A percentile compares a stretch with the other conserved stretches of the same genome.
Evolutionary conservation across 352 stramenopile species (phyloP).

Genomic region (Globisporangium canariense): DNA sequence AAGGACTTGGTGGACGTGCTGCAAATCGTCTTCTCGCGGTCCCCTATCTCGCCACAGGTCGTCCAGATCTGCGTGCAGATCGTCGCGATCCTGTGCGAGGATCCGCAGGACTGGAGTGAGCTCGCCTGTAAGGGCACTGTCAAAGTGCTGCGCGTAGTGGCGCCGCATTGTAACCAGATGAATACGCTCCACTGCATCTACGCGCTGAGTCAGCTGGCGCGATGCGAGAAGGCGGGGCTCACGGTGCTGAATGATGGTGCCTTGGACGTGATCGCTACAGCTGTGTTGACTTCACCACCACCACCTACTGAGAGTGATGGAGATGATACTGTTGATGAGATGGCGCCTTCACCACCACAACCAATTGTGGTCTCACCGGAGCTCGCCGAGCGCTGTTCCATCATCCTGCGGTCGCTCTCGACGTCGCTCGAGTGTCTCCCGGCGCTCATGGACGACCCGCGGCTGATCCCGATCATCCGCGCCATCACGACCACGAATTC

Average conservation of each 20-base stretch:
- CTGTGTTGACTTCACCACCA: conserved; percentile 12
- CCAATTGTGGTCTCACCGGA: conserved; percentile 6
- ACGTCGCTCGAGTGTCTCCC: conserved; percentile 42
- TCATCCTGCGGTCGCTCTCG: conserved; percentile 70
- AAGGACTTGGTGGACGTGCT: conserved; percentile 51
- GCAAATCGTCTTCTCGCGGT: conserved; percentile 34
- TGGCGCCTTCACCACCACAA: neutral
- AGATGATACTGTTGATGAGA: neutral
- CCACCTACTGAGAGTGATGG: neutral
- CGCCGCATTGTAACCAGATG: conserved; percentile 21
- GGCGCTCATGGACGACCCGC: conserved; percentile 45
- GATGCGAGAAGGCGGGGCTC: conserved; percentile 36
- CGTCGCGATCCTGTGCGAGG: conserved; percentile 66
- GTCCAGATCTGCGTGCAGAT: conserved; percentile 65
- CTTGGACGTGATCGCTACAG: conserved; percentile 51
- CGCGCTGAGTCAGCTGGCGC: conserved; percentile 62
- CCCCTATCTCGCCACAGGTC: conserved; percentile 26
- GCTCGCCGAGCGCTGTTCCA: conserved; percentile 56
- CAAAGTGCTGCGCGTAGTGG: conserved; percentile 46
- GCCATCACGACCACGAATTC: conserved; percentile 31
- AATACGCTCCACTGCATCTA: conserved; percentile 57
- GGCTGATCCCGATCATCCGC: conserved; percentile 48
- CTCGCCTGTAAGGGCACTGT: conserved; percentile 54
- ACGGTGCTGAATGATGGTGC: conserved; percentile 55
- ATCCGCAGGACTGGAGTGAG: conserved; percentile 42